These are phyloP conservation scores for Talaromyces sp. DNA, from an alignment of 2,329 filamentous ascomycete genomes.

Conservation along the genomic window DNA sequence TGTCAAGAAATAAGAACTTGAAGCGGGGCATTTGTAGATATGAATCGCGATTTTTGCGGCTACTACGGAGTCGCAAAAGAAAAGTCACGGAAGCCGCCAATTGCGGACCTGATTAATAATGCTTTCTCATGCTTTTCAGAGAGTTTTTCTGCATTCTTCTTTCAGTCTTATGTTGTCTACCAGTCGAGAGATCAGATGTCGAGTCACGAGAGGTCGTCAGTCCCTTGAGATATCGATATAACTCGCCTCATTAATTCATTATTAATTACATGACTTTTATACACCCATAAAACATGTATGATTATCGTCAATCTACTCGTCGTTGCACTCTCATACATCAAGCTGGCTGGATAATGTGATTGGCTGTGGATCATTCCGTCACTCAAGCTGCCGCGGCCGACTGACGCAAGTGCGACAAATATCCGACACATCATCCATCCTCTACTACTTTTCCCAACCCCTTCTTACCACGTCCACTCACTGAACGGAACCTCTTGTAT, in stretches of 20 bases:
- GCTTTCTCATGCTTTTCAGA: neutral
- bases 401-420: neutral
- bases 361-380: neutral
- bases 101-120: constrained; percentile 4
- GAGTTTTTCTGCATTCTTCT: neutral
- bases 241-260: too few relatives aligned
- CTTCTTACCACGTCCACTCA: neutral
- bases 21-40: constrained; percentile 2
- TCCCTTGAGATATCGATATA: too few relatives aligned
- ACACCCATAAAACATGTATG: neutral
- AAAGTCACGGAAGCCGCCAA: neutral
- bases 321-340: neutral
- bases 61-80: neutral
- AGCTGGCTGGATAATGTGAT: neutral
- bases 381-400: neutral
- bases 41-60: neutral
- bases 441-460: neutral
- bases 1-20: neutral
- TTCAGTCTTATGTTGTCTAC: neutral
- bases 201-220: neutral
- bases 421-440: neutral
- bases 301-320: too few relatives aligned
- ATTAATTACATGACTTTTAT: neutral
- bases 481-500: neutral
- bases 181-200: neutral